phyloP scores from a whole-genome alignment of 768 basidiomycete genomes.

The Mycena rebaudengoi region DNA sequence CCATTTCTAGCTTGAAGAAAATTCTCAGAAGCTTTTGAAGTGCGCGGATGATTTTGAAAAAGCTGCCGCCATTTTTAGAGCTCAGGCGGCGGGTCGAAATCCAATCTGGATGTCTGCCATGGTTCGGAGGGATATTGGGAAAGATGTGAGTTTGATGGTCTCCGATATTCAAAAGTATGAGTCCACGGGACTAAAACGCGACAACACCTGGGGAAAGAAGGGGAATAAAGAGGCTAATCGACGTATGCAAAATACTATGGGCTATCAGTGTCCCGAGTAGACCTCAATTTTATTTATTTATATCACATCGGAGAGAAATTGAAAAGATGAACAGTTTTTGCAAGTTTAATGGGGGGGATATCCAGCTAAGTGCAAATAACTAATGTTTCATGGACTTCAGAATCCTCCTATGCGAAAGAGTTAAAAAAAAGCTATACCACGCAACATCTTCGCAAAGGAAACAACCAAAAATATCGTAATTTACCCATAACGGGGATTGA shows the following conservation, averaged over 20 bases:
- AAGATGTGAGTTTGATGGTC: conserved; percentile 24
- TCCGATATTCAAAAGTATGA: conserved; percentile 28
- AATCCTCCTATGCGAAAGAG: no score
- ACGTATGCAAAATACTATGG: conserved; percentile 29
- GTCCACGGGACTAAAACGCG: conserved; percentile 19
- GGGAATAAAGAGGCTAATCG: conserved; percentile 10
- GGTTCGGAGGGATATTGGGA: conserved; percentile 14
- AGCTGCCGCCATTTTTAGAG: neutral
- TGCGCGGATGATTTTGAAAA: neutral
- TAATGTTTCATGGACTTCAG: no score
- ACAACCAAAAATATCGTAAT: no score
- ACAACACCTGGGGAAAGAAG: conserved; percentile 29
- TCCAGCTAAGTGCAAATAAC: no score
- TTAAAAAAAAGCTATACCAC: no score
- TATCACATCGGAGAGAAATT: no score
- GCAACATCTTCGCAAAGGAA: no score
- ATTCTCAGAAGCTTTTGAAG: neutral
- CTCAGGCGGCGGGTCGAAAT: conserved; percentile 11
- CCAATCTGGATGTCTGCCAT: conserved; percentile 23
- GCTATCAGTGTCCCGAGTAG: conserved; percentile 9
- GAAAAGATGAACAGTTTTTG: no score
- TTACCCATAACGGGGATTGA: no score
- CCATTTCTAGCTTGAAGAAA: neutral
- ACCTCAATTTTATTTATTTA: neutral
- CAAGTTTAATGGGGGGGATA: no score